Conservation (phyloP, 345 rosid species). For the Erodium maritimum region DNA sequence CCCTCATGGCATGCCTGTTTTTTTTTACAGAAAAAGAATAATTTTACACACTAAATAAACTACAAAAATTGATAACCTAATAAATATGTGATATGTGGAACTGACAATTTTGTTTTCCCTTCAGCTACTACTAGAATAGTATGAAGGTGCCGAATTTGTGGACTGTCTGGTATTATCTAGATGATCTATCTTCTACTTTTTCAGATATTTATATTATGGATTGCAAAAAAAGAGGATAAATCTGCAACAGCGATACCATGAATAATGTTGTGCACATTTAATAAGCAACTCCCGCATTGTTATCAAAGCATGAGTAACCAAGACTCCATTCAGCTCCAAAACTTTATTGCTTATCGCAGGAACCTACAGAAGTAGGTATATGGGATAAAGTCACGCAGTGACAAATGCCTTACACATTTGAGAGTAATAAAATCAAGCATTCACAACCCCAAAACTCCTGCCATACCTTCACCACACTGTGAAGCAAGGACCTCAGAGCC, state of each 20-base stretch:
- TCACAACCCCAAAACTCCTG: neutral
- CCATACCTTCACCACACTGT: constrained; percentile 82
- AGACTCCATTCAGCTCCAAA: constrained; percentile 89
- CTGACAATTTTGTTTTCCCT: constrained; percentile 6
- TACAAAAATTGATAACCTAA: no score
- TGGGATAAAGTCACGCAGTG: neutral
- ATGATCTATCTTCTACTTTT: no score
- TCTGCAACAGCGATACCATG: constrained; percentile 44
- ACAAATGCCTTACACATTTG: no score
- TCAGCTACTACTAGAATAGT: no score
- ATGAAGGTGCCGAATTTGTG: no score
- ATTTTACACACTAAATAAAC: no score
- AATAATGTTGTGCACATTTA: constrained; percentile 80
- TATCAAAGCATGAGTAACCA: constrained; percentile 82
- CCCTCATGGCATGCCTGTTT: constrained; percentile 84
- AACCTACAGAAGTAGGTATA: constrained; percentile 37
- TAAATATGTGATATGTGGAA: no score
- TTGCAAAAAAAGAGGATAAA: neutral
- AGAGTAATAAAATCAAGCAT: no score
- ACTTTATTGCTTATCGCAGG: constrained; percentile 72
- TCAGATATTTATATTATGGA: neutral
- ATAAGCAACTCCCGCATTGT: constrained; percentile 59
- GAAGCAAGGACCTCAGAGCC: constrained; percentile 74
- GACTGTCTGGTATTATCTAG: no score
- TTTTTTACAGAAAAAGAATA: no score